Base-by-base conservation (phyloP, 176 grass and related monocot genomes). In the Aegilops umbellulata region DNA sequence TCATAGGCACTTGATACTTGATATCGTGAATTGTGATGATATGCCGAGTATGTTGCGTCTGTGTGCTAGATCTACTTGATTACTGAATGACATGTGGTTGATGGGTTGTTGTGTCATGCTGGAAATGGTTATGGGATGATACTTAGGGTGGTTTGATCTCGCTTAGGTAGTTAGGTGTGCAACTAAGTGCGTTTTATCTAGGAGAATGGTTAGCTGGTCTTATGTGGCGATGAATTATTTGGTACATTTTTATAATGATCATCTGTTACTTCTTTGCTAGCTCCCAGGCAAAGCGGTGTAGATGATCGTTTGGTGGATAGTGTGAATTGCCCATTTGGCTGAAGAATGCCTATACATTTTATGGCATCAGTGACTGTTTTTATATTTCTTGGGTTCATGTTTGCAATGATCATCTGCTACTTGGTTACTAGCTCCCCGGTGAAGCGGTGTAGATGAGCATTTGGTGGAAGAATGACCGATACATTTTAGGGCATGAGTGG, bases 41-140 rank as follows among this genome's bases (percentile, higher is more conserved):
- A 24, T 76, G 35, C 0, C 26, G 4, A n/a, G 78, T 41, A 36
- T 31, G 23, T 13, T 80, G 72, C 71, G 13, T 27, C 41, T 26
- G 12, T 58, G 35, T 80, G 44, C 63, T 88, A 29, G 88, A 86
- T 88, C 87, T 75, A 53, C 71, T 27, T 53, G 67, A 16, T 83
- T 26, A 34, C 22, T 41, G 71, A 64, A n/a, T 82, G 30, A 17
- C 63, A 32, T 25, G 23, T 74, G 80, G 34, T 74, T 72, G 38
- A 69, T 83, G 3, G 6, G 10, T 63, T 65, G 42, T 3, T 82
- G 10, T 24, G 11, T 25, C 63, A 15, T 90, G 72, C 29, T 3
- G 6, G 46, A 63, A 82, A 27, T 83, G 36, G 23, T 64, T 72
- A 3, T 74, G 14, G 0, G 3, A 25, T 84, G 31, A 85, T 80